Evolutionary conservation across 1,284 basidiomycete species (phyloP).

Genomic region (Pseudomicrostroma phylloplanum): DNA sequence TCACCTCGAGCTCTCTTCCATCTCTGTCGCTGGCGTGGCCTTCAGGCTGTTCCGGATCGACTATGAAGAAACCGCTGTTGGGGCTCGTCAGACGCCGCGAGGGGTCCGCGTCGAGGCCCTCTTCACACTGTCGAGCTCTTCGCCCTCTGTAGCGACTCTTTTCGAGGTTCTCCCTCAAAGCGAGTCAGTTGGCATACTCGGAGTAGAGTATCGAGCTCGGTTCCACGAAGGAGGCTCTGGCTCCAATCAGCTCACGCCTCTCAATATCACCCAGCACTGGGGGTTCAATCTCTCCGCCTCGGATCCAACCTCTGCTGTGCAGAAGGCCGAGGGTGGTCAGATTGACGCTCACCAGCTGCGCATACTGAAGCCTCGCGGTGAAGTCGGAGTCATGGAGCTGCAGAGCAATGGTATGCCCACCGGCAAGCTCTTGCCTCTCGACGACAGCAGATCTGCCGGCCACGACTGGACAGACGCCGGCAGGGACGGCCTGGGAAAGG

Average conservation of each 20-base stretch:
- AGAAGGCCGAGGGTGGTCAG: constrained; percentile 1
- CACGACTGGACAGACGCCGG: constrained; percentile 8
- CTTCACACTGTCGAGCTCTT: too few relatives aligned
- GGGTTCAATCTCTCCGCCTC: constrained; percentile 38
- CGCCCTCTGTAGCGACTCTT: too few relatives aligned
- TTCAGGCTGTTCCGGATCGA: too few relatives aligned
- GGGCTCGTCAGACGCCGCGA: too few relatives aligned
- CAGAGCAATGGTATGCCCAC: constrained; percentile 28
- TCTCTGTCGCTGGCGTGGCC: too few relatives aligned
- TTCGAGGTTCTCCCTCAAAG: too few relatives aligned
- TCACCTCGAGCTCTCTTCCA: too few relatives aligned
- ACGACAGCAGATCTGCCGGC: constrained; percentile 23
- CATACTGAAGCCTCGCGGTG: constrained; percentile 22
- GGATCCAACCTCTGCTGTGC: constrained; percentile 1
- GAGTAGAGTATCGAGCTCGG: constrained; percentile 38
- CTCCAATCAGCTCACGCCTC: constrained; percentile 25
- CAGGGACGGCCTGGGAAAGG: constrained; percentile 17
- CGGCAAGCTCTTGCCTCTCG: constrained; percentile 20
- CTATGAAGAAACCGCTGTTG: too few relatives aligned
- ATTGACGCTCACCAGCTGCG: constrained; percentile 32
- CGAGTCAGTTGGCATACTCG: constrained; percentile 15
- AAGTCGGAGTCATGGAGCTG: constrained; percentile 27
- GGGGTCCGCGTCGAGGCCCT: too few relatives aligned
- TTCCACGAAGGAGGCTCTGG: constrained; percentile 9
- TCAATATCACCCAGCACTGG: constrained; percentile 49